phyloP scores from a whole-genome alignment of 306 rosid species.

The Ormosia emarginata region DNA sequence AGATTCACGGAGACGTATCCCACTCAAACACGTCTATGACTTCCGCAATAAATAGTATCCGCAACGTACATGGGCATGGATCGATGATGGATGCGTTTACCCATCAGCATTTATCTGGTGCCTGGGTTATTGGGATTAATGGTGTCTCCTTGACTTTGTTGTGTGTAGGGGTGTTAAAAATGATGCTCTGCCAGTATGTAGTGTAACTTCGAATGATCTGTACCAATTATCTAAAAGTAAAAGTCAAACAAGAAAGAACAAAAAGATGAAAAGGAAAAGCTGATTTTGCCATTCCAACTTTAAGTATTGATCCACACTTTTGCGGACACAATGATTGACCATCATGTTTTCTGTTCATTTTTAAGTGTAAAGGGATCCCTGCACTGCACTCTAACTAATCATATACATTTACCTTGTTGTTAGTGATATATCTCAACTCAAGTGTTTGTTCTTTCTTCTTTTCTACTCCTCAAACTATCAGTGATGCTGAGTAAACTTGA shows the following conservation, averaged over 20 bases:
- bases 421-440: background rate
- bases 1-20: conserved; percentile 6
- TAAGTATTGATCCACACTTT: background rate
- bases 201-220: background rate
- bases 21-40: background rate
- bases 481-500: background rate
- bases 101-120: background rate
- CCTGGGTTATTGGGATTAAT: background rate
- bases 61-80: background rate
- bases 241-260: conserved; percentile 12
- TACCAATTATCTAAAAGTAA: background rate
- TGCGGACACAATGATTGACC: conserved; percentile 31
- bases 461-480: background rate
- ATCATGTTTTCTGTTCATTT: background rate
- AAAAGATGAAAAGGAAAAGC: conserved; percentile 1
- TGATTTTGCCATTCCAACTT: conserved; percentile 26
- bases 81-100: background rate
- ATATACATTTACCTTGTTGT: background rate
- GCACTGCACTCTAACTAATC: background rate
- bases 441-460: background rate
- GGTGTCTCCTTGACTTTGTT: conserved; percentile 11
- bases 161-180: background rate
- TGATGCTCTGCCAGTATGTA: background rate
- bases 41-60: background rate
- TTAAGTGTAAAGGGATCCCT: background rate